Base-by-base conservation (phyloP, 768 basidiomycete genomes). In the Suillus lakei region DNA sequence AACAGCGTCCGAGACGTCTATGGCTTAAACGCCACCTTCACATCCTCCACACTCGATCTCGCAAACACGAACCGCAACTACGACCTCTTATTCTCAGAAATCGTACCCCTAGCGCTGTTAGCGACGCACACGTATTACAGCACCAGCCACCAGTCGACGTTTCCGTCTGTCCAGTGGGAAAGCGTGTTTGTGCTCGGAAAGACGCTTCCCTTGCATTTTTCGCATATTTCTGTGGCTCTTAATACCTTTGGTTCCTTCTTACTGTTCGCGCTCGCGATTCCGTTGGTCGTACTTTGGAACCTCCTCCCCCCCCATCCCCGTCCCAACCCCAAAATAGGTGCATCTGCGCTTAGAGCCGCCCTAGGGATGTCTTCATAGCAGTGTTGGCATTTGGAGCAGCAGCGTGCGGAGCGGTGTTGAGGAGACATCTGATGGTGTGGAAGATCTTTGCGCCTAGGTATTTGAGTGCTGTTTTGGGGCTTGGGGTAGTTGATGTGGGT, bases 391-490 rank as follows among this genome's bases (percentile, higher is more conserved):
- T 96, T 5, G 90, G 91, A 5, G 86, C 88, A 18, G 90, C 93
- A 4, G 76, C 87, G 7, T 88, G 88, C 63, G 89, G 93, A 0
- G 91, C 94, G 9, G 85, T 88, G 70, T 77, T 96, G 60, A 78
- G 95, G 68, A 76, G 95, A 51, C 96, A 98, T 74, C 76, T 98
- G 68, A 98, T 98, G 96, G 96, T 98, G 28, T 99, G 98, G 98
- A 98, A 99, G 79, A 90, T 99, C 4, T 99, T 98, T 72, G 97
- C 96, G 43, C 98, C 98, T 67, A 80, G 97, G 67, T 98, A 96
- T 74, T 96, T 98, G 90, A 74, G 86, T 18, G 92, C 85, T 0
- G 93, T 86, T 0, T 71, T 87, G 4, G 84, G 85, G 34, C 74
- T 97, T 41, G 48, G 94, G 5, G 85, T 85, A 1, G 86, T 93